A percentile compares a stretch with the other conserved stretches of the same genome.
Conservation (phyloP, 306 rosid species). For the Chamaecrista fasciculata region DNA sequence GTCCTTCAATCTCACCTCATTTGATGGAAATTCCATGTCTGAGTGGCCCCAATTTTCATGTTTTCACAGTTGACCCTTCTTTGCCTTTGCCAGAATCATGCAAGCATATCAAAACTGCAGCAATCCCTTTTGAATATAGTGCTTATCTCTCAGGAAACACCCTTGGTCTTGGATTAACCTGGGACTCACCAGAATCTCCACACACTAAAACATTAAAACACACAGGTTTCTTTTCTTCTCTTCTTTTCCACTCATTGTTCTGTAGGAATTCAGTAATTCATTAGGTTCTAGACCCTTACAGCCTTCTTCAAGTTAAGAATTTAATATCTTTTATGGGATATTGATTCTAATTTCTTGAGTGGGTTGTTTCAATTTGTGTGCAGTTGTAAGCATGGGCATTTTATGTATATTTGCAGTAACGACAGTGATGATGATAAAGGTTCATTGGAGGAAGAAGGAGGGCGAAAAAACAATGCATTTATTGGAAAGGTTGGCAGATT, state of each 20-base stretch:
- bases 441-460: conserved; percentile 13
- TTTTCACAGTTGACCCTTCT: conserved; percentile 61
- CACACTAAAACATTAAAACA: conserved; percentile 26
- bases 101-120: conserved; percentile 44
- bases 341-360: too few relatives aligned
- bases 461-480: conserved; percentile 27
- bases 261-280: neutral
- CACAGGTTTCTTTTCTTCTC: conserved; percentile 35
- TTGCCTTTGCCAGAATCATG: conserved; percentile 50
- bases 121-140: conserved; percentile 66
- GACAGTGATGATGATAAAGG: conserved; percentile 31
- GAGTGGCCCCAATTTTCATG: conserved; percentile 41
- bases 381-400: conserved; percentile 45
- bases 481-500: conserved; percentile 33
- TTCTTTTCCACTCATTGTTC: neutral
- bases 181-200: conserved; percentile 44
- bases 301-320: neutral
- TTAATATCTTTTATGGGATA: neutral
- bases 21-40: conserved; percentile 58
- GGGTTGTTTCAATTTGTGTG: conserved; percentile 16
- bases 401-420: conserved; percentile 25
- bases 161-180: conserved; percentile 70
- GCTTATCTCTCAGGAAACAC: conserved; percentile 62
- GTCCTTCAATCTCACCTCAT: conserved; percentile 28
- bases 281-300: neutral